Evolutionary conservation across 164 flowering plant genomes (phyloP), one percentile per base, ranked within the genome.

Genomic region (Vitis rotundifolia): DNA sequence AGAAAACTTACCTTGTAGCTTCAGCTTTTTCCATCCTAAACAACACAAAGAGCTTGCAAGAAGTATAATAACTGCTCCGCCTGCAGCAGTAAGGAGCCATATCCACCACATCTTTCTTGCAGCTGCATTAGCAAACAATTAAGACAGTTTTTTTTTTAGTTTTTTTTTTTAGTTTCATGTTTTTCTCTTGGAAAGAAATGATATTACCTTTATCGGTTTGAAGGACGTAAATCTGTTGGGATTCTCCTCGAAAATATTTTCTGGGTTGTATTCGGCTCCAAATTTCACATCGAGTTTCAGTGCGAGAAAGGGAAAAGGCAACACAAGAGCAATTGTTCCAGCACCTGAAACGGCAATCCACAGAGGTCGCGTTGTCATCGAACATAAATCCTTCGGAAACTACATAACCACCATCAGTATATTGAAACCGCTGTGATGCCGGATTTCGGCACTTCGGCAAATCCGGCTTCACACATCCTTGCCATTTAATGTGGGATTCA

Each of bases 271-370:
- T 6, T 3, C 0, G 5, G 47, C 66, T 44, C 79, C 64, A 77
- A 61, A 77, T 63, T 64, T 50, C 55, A 56, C 75, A 73, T 26
- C 77, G 73, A 37, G 66, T 69, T 16, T 16, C 68, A 51, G 52
- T 2, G 0, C 0, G 6, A 31, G 9, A 13, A 54, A 4, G 9
- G 28, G 75, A 57, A 6, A 73, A 79, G 44, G 78, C 81, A 52
- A 58, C 37, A 26, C 81, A 79, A 8, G 78, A 75, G 60, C 81
- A 79, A 37, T 72, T 54, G 8, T 37, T 3, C 44, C 59, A 31
- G 61, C 81, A 79, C 19, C 48, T 70, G 13, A 2, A 59, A 50
- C 37, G 31, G 49, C 81, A 79, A 50, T 79, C 78, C 28, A 11
- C 8, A 29, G 60, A 9, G 51, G 67, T 22, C 16, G 71, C 0